phyloP scores from a whole-genome alignment of 1,139 yeast genomes.

The Waltiozyma sp. region DNA sequence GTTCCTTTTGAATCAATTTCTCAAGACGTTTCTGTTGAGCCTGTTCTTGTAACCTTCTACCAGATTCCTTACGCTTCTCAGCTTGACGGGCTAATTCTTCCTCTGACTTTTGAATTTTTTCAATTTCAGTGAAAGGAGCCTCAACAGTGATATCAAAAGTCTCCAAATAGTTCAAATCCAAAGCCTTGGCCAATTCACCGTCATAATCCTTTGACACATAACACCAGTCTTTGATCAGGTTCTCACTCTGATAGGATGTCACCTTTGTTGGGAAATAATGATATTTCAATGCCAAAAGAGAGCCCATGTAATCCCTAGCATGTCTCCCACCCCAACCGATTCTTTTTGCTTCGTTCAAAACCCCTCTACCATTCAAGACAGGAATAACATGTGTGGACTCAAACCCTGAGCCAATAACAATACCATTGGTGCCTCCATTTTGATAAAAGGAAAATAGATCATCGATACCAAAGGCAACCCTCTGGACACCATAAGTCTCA shows the following conservation, averaged over 20 bases:
- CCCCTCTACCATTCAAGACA: conserved; percentile 54
- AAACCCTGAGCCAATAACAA: conserved; percentile 74
- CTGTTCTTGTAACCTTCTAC: conserved; percentile 82
- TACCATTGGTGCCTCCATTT: conserved; percentile 36
- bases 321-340: conserved; percentile 90
- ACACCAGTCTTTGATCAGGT: conserved; percentile 65
- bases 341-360: conserved; percentile 61
- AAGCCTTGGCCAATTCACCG: conserved; percentile 43
- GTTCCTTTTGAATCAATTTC: conserved; percentile 68
- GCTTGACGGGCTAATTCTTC: conserved; percentile 74
- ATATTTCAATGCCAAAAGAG: conserved; percentile 66
- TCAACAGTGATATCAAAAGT: conserved; percentile 65
- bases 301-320: conserved; percentile 52
- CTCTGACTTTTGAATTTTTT: conserved; percentile 64
- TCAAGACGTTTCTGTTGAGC: conserved; percentile 79
- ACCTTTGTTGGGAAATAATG: conserved; percentile 83
- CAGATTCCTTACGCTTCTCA: conserved; percentile 76
- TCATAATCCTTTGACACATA: conserved; percentile 64
- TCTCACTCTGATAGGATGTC: conserved; percentile 50
- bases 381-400: conserved; percentile 82
- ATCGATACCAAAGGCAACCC: conserved; percentile 73
- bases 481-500: conserved; percentile 69
- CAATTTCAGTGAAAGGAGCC: conserved; percentile 61
- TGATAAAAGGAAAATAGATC: conserved; percentile 63
- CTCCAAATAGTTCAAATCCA: conserved; percentile 57